Evolutionary conservation across 73 alveolate species (phyloP), one percentile per base, ranked within the genome.

Genomic region (Durusdinium trenchii): DNA sequence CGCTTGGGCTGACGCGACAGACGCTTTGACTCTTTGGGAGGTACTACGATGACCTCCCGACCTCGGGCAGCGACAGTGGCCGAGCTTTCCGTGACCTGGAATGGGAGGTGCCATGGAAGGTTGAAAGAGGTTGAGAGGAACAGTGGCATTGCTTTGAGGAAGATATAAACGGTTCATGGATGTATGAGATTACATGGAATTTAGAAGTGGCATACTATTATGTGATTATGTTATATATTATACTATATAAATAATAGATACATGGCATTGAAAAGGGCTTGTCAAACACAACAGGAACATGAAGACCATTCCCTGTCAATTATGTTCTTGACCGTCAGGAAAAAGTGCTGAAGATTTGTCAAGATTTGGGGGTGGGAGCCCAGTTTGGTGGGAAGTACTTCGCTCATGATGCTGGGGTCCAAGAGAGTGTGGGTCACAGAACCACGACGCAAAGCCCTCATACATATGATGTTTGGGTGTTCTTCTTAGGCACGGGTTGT

Each of bases 381-480:
- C 99, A 94, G 90, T 94, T 94, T 40, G 99, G 99, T 67, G 99
- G 99, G 52, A 94, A 94, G 94, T 94, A 94, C 94, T 94, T 94
- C 50, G 91, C 94, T 35, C 99, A 94, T 83, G 99, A 94, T 51
- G 99, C 60, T 75, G 18, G 92, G 47, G 32, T 47, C 90, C 64
- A 18, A 79, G 64, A 26, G 43, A 78, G 6, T n/a, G 73, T 60
- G 30, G 23, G 32, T 57, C 32, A 57, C 23, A 57, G 69, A 57
- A 57, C 23, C 69, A 12, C 69, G 73, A 60, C 73, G 73, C 30
- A 60, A 32, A 23, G 18, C n/a, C 30, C n/a, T 23, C 18, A 23
- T 60, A 23, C n/a, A 60, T 23, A 60, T 60, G 73, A 60, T 32
- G 30, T 60, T 23, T 60, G 30, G n/a, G 18, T 2, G 18, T 2